phyloP scores from a whole-genome alignment of 2,329 filamentous ascomycete species.

The Xylariaceae sp. region DNA sequence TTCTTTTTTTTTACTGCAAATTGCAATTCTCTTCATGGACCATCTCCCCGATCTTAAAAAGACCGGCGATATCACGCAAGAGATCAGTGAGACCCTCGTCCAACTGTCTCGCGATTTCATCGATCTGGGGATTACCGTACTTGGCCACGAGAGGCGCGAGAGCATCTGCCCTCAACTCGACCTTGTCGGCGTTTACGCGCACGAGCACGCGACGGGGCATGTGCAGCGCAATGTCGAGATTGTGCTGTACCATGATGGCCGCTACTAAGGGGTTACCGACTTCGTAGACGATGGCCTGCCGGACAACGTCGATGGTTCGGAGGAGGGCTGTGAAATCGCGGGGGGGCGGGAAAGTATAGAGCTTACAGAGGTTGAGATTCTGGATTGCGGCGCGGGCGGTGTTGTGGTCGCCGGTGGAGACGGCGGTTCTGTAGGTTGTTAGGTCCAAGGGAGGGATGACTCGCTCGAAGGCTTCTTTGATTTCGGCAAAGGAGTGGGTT shows the following conservation, averaged over 20 bases:
- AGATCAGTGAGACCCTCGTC: slow-evolving; percentile 1
- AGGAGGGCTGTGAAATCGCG: slow-evolving; percentile 11
- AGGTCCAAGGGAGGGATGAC: no score
- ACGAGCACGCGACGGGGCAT: slow-evolving; percentile 8
- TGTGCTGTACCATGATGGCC: slow-evolving; percentile 3
- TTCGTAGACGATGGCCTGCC: slow-evolving; percentile 7
- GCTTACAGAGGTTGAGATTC: no score
- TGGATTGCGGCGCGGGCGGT: no score
- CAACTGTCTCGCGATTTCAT: slow-evolving; percentile 5
- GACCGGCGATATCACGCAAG: neutral
- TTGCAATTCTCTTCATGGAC: neutral
- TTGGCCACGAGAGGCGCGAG: slow-evolving; percentile 1
- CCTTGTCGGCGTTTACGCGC: neutral
- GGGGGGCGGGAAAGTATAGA: neutral
- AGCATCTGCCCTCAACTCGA: slow-evolving; percentile 4
- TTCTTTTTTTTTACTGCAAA: neutral
- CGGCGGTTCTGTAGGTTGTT: no score
- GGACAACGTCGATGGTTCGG: neutral
- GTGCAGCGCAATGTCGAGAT: slow-evolving; percentile 4
- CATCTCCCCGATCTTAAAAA: neutral
- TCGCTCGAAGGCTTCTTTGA: no score
- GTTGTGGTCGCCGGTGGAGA: no score
- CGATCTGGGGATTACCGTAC: slow-evolving; percentile 2
- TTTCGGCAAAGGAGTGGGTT: no score
- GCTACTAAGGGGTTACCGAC: slow-evolving; percentile 13